Evolutionary conservation across 495 filamentous ascomycete species (phyloP).

Genomic region (Trichoderma virens): DNA sequence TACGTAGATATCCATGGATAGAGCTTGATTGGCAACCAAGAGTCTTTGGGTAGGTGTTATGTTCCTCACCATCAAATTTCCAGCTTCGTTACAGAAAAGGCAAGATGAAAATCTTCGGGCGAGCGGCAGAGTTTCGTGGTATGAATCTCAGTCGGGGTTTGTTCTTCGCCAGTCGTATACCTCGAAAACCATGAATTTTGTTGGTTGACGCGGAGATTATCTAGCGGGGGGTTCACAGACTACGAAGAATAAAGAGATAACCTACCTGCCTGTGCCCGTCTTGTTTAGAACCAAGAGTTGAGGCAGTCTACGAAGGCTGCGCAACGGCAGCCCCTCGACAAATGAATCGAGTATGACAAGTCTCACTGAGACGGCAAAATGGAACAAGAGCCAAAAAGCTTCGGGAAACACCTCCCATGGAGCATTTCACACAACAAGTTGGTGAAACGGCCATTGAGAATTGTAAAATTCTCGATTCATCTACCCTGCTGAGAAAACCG

Average conservation of each 20-base stretch:
- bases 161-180: constrained; percentile 71
- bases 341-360: constrained; percentile 3
- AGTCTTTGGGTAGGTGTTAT: too few relatives aligned
- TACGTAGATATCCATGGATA: too few relatives aligned
- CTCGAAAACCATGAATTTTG: constrained; percentile 55
- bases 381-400: constrained; percentile 27
- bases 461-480: constrained; percentile 36
- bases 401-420: constrained; percentile 58
- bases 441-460: constrained; percentile 56
- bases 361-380: constrained; percentile 12
- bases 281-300: neutral
- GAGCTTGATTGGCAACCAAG: too few relatives aligned
- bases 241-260: neutral
- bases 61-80: constrained; percentile 73
- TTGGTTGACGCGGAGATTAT: constrained; percentile 69
- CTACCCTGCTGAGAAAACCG: constrained; percentile 9
- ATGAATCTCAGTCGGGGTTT: constrained; percentile 37
- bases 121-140: constrained; percentile 32
- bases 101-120: constrained; percentile 63
- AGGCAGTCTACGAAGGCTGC: neutral
- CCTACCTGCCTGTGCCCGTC: neutral
- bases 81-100: constrained; percentile 40
- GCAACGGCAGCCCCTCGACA: constrained; percentile 3
- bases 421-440: constrained; percentile 50
- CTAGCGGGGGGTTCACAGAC: constrained; percentile 37